These are phyloP conservation scores for Podospora australis DNA, from an alignment of 495 filamentous ascomycete species.

Conservation along the genomic window DNA sequence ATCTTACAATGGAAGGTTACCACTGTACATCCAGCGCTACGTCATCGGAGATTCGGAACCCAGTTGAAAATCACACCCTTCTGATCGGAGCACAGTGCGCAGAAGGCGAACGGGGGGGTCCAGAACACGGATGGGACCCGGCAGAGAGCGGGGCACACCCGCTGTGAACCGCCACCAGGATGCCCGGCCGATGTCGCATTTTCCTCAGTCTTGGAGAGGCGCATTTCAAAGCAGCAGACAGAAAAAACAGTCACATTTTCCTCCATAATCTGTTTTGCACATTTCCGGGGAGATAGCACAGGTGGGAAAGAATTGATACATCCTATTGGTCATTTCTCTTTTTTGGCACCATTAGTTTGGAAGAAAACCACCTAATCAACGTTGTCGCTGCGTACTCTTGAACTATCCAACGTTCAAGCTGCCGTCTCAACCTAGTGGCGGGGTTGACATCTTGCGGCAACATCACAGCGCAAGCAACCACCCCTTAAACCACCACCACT, in stretches of 20 bases:
- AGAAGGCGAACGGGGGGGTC: constrained; percentile 5
- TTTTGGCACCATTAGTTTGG: too few species aligned
- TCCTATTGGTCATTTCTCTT: too few species aligned
- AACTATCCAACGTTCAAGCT: too few species aligned
- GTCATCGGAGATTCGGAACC: too few species aligned
- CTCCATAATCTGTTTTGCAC: constrained; percentile 8
- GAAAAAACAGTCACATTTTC: constrained; percentile 5
- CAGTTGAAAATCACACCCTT: background rate
- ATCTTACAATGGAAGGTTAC: too few species aligned
- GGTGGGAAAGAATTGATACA: too few species aligned
- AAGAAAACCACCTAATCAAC: too few species aligned
- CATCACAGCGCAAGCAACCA: too few species aligned
- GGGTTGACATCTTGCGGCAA: too few species aligned
- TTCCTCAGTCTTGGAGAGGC: constrained; percentile 4
- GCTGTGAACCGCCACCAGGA: constrained; percentile 14
- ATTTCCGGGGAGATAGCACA: constrained; percentile 12
- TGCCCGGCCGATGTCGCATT: constrained; percentile 29
- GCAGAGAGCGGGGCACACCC: constrained; percentile 2
- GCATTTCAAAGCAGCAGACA: constrained; percentile 35
- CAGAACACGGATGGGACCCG: background rate
- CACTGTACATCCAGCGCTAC: constrained; percentile 1
- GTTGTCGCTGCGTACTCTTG: too few species aligned
- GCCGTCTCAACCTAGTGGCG: too few species aligned
- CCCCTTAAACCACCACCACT: background rate
- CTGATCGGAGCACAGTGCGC: constrained; percentile 13